Conservation (phyloP, 1,139 yeast species). For the Geotrichum candidum region DNA sequence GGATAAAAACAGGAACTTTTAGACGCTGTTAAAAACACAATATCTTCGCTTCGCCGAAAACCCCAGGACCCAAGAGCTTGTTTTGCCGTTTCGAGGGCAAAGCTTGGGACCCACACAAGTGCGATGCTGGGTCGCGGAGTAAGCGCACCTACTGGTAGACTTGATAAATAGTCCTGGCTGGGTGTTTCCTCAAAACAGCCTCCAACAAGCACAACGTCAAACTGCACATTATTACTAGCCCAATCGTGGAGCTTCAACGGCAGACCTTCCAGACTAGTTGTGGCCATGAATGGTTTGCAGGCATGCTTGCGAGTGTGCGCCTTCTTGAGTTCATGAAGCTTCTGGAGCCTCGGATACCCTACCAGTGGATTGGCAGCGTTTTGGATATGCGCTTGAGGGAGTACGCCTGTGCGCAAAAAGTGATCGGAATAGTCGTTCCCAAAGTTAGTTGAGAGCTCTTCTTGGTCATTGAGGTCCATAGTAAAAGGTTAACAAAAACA, state of each 20-base stretch:
- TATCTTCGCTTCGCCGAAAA: slow-evolving; percentile 83
- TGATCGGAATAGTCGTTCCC: slow-evolving; percentile 68
- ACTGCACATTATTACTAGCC: slow-evolving; percentile 55
- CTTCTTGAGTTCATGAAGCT: slow-evolving; percentile 56
- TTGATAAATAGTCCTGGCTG: slow-evolving; percentile 51
- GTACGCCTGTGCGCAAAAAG: slow-evolving; percentile 53
- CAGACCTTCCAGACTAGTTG: slow-evolving; percentile 49
- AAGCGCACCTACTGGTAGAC: slow-evolving; percentile 63
- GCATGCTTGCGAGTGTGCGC: slow-evolving; percentile 47
- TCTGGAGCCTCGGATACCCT: slow-evolving; percentile 81
- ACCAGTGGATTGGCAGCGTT: slow-evolving; percentile 61
- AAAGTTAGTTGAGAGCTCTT: slow-evolving; percentile 26
- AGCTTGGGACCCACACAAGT: slow-evolving; percentile 74
- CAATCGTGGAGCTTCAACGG: slow-evolving; percentile 51
- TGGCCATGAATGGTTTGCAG: slow-evolving; percentile 59
- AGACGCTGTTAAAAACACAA: slow-evolving; percentile 52
- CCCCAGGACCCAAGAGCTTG: slow-evolving; percentile 56
- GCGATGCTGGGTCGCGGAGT: slow-evolving; percentile 82
- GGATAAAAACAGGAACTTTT: slow-evolving; percentile 26
- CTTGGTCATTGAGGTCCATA: not conserved
- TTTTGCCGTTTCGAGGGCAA: slow-evolving; percentile 52
- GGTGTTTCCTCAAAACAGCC: slow-evolving; percentile 67
- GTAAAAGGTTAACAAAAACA: not conserved
- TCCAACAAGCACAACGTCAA: slow-evolving; percentile 90
- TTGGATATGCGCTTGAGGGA: slow-evolving; percentile 59